Evolutionary conservation across 768 basidiomycete genomes (phyloP), one percentile per base, ranked within the genome.

Genomic region (Amanita pseudoporphyria): DNA sequence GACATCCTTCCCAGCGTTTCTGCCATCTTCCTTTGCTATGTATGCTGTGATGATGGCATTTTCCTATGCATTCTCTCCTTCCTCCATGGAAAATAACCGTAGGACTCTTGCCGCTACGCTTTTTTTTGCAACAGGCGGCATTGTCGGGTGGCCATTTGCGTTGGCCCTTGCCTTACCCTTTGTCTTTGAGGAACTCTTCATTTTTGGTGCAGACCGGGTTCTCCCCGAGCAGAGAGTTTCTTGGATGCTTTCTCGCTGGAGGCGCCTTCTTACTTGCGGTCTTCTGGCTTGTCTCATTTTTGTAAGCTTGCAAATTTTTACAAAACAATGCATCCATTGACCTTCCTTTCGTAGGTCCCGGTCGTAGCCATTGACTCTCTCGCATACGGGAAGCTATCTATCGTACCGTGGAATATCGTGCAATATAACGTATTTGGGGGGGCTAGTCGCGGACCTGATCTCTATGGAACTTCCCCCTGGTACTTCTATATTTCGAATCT

Each of bases 131-230:
- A 62, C 80, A 5, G 94, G 90, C 5, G 89, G 82, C 1, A 78
- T 98, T 44, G 77, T 97, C 30, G 96, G 95, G 5, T 99, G 96
- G 96, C 96, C 96, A 5, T 99, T 99, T 63, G 74, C 88, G n/a
- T 73, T 92, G 14, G 82, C 88, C 0, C 72, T 97, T 6, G 80
- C 89, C 0, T 67, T 96, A 12, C 96, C 96, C 1, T 94, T 95
- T 57, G 79, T 94, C 10, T 64, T 89, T 40, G 96, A 98, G 62
- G 91, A 98, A 62, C 69, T 97, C 18, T 87, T 92, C 59, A 62
- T 94, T 19, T 78, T 71, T 47, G 82, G 86, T 33, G 76, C 72
- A 6, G 93, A 96, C 57, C 64, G 64, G 33, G 79, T 85, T 22
- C 61, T 76, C 26, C 59, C 75, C 3, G 65, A 72, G 40, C 62